Conservation (phyloP, 2,329 filamentous ascomycete genomes). For the Ilyonectria destructans region DNA sequence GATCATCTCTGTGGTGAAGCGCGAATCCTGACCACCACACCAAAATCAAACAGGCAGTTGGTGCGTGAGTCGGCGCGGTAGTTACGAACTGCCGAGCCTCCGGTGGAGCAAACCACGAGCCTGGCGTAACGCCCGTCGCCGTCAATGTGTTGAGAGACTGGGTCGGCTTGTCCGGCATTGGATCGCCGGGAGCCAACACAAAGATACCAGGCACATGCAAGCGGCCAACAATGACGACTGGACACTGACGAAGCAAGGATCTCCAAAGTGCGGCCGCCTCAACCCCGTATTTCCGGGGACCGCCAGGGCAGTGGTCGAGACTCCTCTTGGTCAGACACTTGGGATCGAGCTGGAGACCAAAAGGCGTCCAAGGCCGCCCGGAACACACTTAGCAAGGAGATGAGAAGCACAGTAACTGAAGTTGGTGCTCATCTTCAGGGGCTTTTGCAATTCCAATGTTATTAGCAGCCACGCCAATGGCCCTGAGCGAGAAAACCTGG, state of each 20-base stretch:
- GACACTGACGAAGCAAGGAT: constrained; percentile 33
- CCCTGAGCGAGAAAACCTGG: constrained; percentile 28
- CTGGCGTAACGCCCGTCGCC: constrained; percentile 28
- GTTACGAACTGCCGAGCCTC: constrained; percentile 47
- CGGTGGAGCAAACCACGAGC: constrained; percentile 18
- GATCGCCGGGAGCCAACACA: constrained; percentile 33
- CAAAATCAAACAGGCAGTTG: not conserved
- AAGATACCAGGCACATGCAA: constrained; percentile 41
- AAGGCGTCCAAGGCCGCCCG: constrained; percentile 18
- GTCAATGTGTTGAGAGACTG: constrained; percentile 33
- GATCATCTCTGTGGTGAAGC: not conserved
- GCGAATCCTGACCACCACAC: not conserved
- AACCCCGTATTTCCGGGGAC: constrained; percentile 33
- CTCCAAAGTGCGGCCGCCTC: constrained; percentile 29
- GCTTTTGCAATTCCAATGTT: constrained; percentile 31
- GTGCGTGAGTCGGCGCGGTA: constrained; percentile 45
- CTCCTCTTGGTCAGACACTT: constrained; percentile 6
- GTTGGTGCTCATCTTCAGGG: constrained; percentile 30
- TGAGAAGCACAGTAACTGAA: not conserved
- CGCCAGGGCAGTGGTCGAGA: constrained; percentile 5
- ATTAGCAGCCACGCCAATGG: constrained; percentile 38
- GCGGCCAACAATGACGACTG: constrained; percentile 38
- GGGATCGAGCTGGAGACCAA: constrained; percentile 4
- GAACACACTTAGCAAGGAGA: constrained; percentile 16
- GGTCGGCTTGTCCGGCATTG: constrained; percentile 45